A percentile compares a stretch with the other conserved stretches of the same genome.
Evolutionary conservation across 2,329 filamentous ascomycete species (phyloP).

Genomic region (Fusarium sp.): DNA sequence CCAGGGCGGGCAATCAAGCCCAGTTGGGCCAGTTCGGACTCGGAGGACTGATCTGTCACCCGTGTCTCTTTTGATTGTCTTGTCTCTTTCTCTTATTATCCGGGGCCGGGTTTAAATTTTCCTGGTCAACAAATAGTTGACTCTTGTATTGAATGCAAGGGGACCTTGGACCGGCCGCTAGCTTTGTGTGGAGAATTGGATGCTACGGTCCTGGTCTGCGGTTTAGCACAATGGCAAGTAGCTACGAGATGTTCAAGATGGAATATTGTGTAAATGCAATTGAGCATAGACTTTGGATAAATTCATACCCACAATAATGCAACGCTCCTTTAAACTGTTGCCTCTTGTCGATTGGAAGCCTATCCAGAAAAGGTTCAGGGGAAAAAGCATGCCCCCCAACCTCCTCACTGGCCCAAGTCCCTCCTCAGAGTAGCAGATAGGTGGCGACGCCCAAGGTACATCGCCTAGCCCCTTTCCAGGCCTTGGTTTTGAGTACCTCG

Average conservation of each 20-base stretch:
- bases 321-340: neutral
- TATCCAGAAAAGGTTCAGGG: constrained; percentile 16
- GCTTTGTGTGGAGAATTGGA: neutral
- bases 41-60: neutral
- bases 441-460: neutral
- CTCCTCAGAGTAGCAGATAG: neutral
- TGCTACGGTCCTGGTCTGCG: neutral
- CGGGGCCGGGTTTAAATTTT: neutral
- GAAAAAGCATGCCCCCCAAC: constrained; percentile 20
- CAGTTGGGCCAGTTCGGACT: neutral
- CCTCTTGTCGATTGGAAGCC: constrained; percentile 4
- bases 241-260: neutral
- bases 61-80: neutral
- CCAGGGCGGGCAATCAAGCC: neutral
- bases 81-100: neutral
- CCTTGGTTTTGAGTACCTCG: neutral
- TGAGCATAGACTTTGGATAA: neutral
- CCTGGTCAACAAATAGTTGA: neutral
- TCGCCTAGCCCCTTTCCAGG: neutral
- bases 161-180: neutral
- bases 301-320: neutral
- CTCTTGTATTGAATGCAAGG: neutral
- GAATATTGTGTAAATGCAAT: neutral
- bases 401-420: constrained; percentile 14
- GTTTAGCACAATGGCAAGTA: neutral